Percentiles rank a stretch among this genome's conserved stretches.
phyloP scores from a whole-genome alignment of 2,329 filamentous ascomycete species.

The Dryadomyces quercus-mongolicae region DNA sequence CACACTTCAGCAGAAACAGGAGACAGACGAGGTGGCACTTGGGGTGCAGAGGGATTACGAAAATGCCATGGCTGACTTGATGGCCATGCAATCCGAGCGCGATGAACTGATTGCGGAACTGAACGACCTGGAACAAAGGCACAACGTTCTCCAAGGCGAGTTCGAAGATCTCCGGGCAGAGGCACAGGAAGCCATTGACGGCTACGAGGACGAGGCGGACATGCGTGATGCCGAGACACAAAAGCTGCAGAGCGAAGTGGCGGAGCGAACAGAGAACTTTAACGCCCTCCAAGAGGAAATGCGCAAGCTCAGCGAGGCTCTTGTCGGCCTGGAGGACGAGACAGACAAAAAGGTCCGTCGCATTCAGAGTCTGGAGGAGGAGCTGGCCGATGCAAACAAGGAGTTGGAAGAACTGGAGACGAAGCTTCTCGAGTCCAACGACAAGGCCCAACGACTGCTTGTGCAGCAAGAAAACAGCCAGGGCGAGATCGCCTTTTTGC shows the following conservation, averaged over 20 bases:
- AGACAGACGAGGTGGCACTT: constrained; percentile 44
- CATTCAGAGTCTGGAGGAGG: constrained; percentile 72
- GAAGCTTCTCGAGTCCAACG: constrained; percentile 71
- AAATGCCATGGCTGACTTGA: constrained; percentile 65
- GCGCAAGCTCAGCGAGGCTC: constrained; percentile 76
- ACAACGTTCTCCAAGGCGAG: constrained; percentile 35
- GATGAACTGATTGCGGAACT: constrained; percentile 50
- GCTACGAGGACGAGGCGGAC: constrained; percentile 59
- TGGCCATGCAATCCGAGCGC: constrained; percentile 68
- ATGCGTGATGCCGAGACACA: constrained; percentile 60
- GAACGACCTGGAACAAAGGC: constrained; percentile 28
- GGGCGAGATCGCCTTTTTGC: constrained; percentile 84
- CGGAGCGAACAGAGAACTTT: constrained; percentile 74
- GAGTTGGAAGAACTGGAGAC: constrained; percentile 81
- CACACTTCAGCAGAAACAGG: constrained; percentile 49
- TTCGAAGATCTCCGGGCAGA: constrained; percentile 50
- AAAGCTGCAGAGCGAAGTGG: constrained; percentile 57
- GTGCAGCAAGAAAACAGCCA: constrained; percentile 91
- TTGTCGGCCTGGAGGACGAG: constrained; percentile 82
- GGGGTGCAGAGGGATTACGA: constrained; percentile 65
- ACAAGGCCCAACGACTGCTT: constrained; percentile 75
- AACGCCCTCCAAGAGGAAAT: constrained; percentile 88
- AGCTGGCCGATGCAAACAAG: constrained; percentile 70
- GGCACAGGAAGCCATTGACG: constrained; percentile 54
- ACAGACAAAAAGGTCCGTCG: constrained; percentile 65